Conservation (phyloP, 2,329 filamentous ascomycete species). For the Bisporella sp. region DNA sequence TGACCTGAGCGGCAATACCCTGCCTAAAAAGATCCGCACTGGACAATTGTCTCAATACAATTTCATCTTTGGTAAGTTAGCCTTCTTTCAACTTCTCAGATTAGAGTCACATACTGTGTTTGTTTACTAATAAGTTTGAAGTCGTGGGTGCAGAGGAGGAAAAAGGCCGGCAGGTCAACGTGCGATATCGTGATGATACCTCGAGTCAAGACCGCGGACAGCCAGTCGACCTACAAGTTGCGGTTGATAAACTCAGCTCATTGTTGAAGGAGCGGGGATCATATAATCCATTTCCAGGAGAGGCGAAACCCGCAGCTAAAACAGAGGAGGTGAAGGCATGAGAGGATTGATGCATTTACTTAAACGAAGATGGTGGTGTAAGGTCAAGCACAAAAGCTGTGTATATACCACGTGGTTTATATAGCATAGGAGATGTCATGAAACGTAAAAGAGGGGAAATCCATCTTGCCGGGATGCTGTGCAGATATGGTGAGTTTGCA, state of each 20-base stretch:
- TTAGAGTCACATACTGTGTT: not conserved
- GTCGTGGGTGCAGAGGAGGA: slow-evolving; percentile 58
- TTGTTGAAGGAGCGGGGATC: slow-evolving; percentile 40
- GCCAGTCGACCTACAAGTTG: slow-evolving; percentile 48
- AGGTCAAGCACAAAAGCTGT: no score
- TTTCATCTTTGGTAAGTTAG: slow-evolving; percentile 64
- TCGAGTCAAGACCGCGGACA: slow-evolving; percentile 55
- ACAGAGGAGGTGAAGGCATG: not conserved
- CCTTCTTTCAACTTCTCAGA: not conserved
- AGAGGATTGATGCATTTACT: not conserved
- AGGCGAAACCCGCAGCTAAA: slow-evolving; percentile 3
- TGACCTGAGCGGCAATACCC: slow-evolving; percentile 68
- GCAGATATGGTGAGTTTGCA: no score
- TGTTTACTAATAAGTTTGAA: slow-evolving; percentile 19
- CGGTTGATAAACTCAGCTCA: slow-evolving; percentile 46
- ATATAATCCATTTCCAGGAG: slow-evolving; percentile 31
- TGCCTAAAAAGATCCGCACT: slow-evolving; percentile 84
- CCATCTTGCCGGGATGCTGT: no score
- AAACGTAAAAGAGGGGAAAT: no score
- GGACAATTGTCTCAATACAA: slow-evolving; percentile 78
- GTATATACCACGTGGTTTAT: no score
- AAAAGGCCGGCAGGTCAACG: slow-evolving; percentile 53
- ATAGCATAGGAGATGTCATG: no score
- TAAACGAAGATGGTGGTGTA: no score
- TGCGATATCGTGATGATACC: slow-evolving; percentile 57